Evolutionary conservation across 768 basidiomycete genomes (phyloP).

Genomic region (Rhizopogon vinicolor): DNA sequence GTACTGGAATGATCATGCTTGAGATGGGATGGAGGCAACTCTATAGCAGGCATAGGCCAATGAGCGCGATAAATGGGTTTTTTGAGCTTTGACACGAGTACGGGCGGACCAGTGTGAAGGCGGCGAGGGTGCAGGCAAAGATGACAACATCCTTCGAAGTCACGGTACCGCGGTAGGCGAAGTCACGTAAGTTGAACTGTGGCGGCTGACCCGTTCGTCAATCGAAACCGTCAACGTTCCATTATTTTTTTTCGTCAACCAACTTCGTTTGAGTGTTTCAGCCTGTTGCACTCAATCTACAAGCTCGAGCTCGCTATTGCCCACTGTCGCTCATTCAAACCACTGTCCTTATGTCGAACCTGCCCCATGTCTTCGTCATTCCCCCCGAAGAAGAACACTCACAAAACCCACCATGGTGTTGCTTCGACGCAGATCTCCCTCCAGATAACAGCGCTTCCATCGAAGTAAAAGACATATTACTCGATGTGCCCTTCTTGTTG

Average conservation of each 20-base stretch:
- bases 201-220: constrained; percentile 14
- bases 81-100: too few species aligned
- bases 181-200: constrained; percentile 17
- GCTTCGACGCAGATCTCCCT: constrained; percentile 44
- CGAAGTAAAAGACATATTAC: constrained; percentile 24
- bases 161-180: too few species aligned
- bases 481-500: constrained; percentile 26
- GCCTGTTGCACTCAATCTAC: background rate
- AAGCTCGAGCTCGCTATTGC: constrained; percentile 7
- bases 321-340: constrained; percentile 13
- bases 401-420: constrained; percentile 49
- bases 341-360: background rate
- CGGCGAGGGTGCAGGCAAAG: too few species aligned
- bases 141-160: too few species aligned
- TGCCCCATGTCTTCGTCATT: constrained; percentile 52
- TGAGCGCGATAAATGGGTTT: too few species aligned
- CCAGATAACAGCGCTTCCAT: constrained; percentile 11
- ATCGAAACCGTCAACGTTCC: constrained; percentile 1
- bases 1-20: too few species aligned
- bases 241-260: too few species aligned
- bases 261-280: too few species aligned
- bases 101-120: too few species aligned
- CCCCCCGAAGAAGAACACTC: constrained; percentile 55
- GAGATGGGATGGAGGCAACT: too few species aligned
- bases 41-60: too few species aligned